Percentiles rank a stretch among this genome's conserved stretches.
Conservation (phyloP, 2,329 filamentous ascomycete genomes). For the Phyllosticta capitalensis region DNA sequence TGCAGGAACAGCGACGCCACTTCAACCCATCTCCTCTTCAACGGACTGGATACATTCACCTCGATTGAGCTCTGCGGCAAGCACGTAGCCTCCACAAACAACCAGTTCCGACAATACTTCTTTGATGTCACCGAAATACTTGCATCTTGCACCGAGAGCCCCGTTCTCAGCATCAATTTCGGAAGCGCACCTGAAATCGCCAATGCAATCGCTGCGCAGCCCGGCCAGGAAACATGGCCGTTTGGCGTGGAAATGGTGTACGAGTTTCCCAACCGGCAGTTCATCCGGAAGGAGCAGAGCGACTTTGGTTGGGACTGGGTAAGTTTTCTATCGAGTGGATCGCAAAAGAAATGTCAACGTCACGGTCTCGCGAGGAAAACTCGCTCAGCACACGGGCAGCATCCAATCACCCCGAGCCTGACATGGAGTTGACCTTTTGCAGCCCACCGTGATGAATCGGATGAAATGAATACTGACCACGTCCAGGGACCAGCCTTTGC, state of each 20-base stretch:
- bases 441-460: too few species aligned
- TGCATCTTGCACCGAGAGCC: constrained; percentile 30
- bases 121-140: constrained; percentile 47
- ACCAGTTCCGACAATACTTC: constrained; percentile 54
- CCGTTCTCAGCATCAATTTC: constrained; percentile 43
- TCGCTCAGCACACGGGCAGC: too few species aligned
- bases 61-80: constrained; percentile 47
- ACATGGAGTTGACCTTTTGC: too few species aligned
- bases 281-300: constrained; percentile 51
- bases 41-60: constrained; percentile 53
- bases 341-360: not conserved
- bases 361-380: too few species aligned
- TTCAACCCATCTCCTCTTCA: constrained; percentile 48
- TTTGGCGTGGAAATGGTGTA: constrained; percentile 37
- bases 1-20: constrained; percentile 21
- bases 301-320: constrained; percentile 54
- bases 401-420: too few species aligned
- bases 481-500: constrained; percentile 46
- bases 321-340: not conserved
- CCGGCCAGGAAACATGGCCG: constrained; percentile 44
- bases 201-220: constrained; percentile 41
- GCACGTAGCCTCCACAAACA: constrained; percentile 47
- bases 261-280: constrained; percentile 46
- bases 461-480: not conserved
- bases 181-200: constrained; percentile 47